Percentiles rank a stretch among this genome's conserved stretches.
Conservation (phyloP, 2,329 filamentous ascomycete species). For the Myrmaecium sp. region DNA sequence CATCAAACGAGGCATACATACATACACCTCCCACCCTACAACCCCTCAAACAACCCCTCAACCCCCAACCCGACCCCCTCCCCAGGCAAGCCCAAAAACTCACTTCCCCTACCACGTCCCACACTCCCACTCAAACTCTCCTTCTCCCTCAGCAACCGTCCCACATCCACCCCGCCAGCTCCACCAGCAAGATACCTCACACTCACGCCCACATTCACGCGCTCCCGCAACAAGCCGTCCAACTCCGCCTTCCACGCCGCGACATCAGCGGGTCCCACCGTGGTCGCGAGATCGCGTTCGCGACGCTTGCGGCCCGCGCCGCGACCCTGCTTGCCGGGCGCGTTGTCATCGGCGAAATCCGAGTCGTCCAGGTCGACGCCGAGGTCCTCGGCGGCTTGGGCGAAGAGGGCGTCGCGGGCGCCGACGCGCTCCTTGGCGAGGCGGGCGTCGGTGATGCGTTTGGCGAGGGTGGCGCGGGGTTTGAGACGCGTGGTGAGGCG, state of each 20-base stretch:
- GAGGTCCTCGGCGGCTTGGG: constrained; percentile 72
- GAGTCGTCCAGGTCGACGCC: constrained; percentile 89
- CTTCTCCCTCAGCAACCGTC: constrained; percentile 43
- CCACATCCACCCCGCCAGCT: constrained; percentile 72
- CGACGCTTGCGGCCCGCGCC: constrained; percentile 59
- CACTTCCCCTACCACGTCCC: too few relatives aligned
- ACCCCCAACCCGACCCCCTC: too few relatives aligned
- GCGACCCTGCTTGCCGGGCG: constrained; percentile 39
- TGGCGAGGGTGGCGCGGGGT: constrained; percentile 62
- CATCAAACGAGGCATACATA: too few relatives aligned
- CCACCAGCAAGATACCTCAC: constrained; percentile 72
- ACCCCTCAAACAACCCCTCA: too few relatives aligned
- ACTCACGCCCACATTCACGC: constrained; percentile 76
- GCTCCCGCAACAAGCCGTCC: constrained; percentile 48
- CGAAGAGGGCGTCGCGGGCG: constrained; percentile 72
- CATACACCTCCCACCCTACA: too few relatives aligned
- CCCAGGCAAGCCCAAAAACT: constrained; percentile 59
- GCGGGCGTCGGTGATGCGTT: constrained; percentile 65
- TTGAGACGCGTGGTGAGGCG: constrained; percentile 61
- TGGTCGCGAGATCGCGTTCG: constrained; percentile 52
- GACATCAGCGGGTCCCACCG: constrained; percentile 57
- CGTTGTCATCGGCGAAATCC: constrained; percentile 49
- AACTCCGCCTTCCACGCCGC: constrained; percentile 54
- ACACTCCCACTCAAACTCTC: constrained; percentile 36
- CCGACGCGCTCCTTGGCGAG: constrained; percentile 77